These are phyloP conservation scores for Echites panduratus DNA, from an alignment of 257 asterid species.

Conservation along the genomic window DNA sequence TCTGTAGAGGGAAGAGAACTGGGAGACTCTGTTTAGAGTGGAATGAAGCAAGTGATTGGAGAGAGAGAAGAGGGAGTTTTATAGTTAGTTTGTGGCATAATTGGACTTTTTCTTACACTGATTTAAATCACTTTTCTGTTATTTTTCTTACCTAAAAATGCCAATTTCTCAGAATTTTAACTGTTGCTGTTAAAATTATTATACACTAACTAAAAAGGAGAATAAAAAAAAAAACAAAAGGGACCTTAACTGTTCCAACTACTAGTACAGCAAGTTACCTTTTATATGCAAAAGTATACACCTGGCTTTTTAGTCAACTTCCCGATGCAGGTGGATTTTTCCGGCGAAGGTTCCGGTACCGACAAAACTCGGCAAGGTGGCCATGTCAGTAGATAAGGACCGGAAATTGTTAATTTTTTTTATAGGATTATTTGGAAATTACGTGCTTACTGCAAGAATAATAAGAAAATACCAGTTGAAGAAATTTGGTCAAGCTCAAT, in stretches of 20 bases:
- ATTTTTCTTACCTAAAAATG: background rate
- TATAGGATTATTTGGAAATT: background rate
- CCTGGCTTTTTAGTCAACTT: conserved; percentile 8
- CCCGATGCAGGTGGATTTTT: background rate
- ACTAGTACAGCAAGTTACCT: conserved; percentile 6
- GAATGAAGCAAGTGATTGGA: conserved; percentile 42
- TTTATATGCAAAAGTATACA: background rate
- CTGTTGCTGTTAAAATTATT: background rate
- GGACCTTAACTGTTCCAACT: conserved; percentile 17
- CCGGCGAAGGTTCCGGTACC: conserved; percentile 2
- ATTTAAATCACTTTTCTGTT: background rate
- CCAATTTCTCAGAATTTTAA: background rate
- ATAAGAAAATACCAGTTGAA: background rate
- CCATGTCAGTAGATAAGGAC: background rate
- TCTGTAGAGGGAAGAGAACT: conserved; percentile 13
- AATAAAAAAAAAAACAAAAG: background rate
- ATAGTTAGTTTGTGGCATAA: conserved; percentile 46
- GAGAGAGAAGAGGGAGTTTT: conserved; percentile 37
- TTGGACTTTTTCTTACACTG: conserved; percentile 13
- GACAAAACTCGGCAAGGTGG: conserved; percentile 14
- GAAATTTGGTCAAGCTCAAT: background rate
- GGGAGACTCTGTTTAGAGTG: conserved; percentile 19
- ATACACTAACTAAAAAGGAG: background rate
- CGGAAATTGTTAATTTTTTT: background rate
- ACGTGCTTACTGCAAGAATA: background rate